Percentiles rank a stretch among this genome's conserved stretches.
Conservation (phyloP, 2,329 filamentous ascomycete genomes). For the Sclerotinia trifoliorum region DNA sequence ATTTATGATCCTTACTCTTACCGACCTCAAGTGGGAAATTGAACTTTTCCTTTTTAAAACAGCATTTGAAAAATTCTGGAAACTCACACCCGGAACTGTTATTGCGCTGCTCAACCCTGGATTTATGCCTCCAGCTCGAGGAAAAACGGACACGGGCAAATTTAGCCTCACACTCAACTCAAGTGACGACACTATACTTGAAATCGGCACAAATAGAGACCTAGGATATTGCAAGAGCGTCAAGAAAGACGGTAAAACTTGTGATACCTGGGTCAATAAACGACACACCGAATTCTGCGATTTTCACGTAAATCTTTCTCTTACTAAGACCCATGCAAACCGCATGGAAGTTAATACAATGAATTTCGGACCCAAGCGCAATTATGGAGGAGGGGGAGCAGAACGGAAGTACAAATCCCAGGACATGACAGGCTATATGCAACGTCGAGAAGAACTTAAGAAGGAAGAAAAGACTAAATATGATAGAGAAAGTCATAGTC, state of each 20-base stretch:
- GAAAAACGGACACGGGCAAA: constrained; percentile 72
- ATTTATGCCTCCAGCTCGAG: constrained; percentile 81
- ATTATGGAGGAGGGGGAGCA: constrained; percentile 39
- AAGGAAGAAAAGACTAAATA: constrained; percentile 46
- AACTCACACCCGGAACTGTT: constrained; percentile 85
- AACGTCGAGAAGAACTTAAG: constrained; percentile 31
- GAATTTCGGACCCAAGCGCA: constrained; percentile 45
- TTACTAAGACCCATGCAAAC: constrained; percentile 65
- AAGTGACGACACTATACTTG: constrained; percentile 83
- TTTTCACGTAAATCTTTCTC: constrained; percentile 80
- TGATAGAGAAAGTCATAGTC: constrained; percentile 57
- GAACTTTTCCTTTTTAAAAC: constrained; percentile 90
- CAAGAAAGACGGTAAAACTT: constrained; percentile 79
- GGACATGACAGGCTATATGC: constrained; percentile 31
- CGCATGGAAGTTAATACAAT: constrained; percentile 79
- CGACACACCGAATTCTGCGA: constrained; percentile 89
- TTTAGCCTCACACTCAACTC: constrained; percentile 86
- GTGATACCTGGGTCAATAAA: constrained; percentile 81
- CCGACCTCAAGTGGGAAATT: constrained; percentile 85
- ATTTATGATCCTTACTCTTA: constrained; percentile 88
- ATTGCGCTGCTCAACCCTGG: constrained; percentile 88
- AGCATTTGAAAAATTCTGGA: constrained; percentile 91
- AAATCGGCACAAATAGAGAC: constrained; percentile 81
- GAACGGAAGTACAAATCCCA: constrained; percentile 33
- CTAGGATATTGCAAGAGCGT: constrained; percentile 83